Base-by-base conservation (phyloP, 2,329 filamentous ascomycete species). In the Aureobasidium sp. region DNA sequence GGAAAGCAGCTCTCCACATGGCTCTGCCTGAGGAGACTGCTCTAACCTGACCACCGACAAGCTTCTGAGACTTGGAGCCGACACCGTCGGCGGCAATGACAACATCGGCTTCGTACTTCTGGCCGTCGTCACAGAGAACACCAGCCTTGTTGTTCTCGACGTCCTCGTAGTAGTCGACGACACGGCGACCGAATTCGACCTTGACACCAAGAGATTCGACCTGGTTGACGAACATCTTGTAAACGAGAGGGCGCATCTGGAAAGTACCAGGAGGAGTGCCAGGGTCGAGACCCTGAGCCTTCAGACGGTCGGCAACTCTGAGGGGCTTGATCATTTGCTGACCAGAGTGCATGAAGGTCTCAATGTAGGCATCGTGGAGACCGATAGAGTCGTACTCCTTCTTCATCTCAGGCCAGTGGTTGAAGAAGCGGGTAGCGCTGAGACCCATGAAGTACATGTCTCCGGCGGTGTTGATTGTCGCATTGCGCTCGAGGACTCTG, bases 401-500 rank as follows among this genome's bases (percentile, higher is more conserved):
- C 44, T 74, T 72, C 68, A 84, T 74, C 59, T 81, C 78, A 10
- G 80, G 79, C 80, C 80, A 82, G 63, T 82, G 79, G 68, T 78
- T 79, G 68, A 83, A 77, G 71, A 82, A 82, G 41, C 74, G 76
- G 48, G 79, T 83, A 27, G 81, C 81, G 50, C 78, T 81, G 27
- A 83, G 74, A 10, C 81, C 80, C 78, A 84, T 83, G 68, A 83
- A 83, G 71, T 82, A 83, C 79, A 83, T 83, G 70, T 84, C 82
- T 81, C 80, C 80, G 60, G 77, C 75, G 13, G 79, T 81, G 70
- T 81, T 82, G 69, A 81, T 81, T 49, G 74, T 72, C 14, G 72
- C 68, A 62, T 79, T 78, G 21, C 69, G 65, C 67, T 71, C 69
- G 21, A 71, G 64, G 25, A 71, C 67, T 14, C 65, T 67, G 25